Evolutionary conservation across 2,329 filamentous ascomycete genomes (phyloP).

Genomic region (Neopestalotiopsis sp.): DNA sequence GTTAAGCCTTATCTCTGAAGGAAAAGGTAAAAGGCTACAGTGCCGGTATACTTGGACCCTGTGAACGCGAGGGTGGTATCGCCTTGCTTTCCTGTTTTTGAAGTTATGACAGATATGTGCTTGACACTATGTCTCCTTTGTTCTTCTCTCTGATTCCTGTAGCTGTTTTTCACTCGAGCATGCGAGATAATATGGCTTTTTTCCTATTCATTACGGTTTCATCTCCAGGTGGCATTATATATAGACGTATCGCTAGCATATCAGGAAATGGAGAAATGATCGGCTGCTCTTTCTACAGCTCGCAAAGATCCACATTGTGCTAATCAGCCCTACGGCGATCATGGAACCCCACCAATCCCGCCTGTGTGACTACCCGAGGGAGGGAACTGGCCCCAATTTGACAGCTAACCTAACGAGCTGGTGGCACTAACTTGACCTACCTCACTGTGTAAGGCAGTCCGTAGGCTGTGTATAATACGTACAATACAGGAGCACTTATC

Average conservation of each 20-base stretch:
- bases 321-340: not conserved
- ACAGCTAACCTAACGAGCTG: too few species aligned
- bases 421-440: too few species aligned
- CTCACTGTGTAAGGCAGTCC: too few species aligned
- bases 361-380: too few species aligned
- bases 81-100: not conserved
- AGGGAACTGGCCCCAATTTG: too few species aligned
- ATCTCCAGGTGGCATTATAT: not conserved
- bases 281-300: not conserved
- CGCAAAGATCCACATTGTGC: not conserved
- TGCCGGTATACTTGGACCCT: not conserved
- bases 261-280: not conserved
- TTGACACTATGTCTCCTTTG: not conserved
- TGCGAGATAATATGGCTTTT: too few species aligned
- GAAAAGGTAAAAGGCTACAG: not conserved
- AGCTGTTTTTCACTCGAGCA: not conserved
- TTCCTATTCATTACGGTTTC: not conserved
- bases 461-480: too few species aligned
- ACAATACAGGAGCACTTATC: too few species aligned
- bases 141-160: not conserved
- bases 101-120: not conserved
- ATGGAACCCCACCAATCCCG: too few species aligned
- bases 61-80: not conserved
- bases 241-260: not conserved
- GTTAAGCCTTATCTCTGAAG: slow-evolving; percentile 33